These are phyloP conservation scores for Chalciporus pseudorubinellus DNA, from an alignment of 768 basidiomycete genomes.

Conservation along the genomic window DNA sequence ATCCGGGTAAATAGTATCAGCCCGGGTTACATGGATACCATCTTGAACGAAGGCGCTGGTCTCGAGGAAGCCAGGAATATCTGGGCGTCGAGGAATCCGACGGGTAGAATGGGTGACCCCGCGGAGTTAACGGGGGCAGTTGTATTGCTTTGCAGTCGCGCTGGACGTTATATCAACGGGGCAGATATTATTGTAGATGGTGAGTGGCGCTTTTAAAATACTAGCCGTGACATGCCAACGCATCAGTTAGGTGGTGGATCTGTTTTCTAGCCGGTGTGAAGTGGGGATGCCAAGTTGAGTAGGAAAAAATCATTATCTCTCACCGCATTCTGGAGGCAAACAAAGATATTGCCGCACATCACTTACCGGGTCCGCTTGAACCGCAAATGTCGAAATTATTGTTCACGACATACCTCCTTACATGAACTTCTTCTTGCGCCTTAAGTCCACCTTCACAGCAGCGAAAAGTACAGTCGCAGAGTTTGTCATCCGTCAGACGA, in stretches of 20 bases:
- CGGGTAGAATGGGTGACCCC: slow-evolving; percentile 44
- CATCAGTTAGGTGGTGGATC: slow-evolving; percentile 18
- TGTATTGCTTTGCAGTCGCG: slow-evolving; percentile 41
- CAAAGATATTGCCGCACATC: background rate
- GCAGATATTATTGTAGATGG: slow-evolving; percentile 43
- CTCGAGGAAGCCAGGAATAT: slow-evolving; percentile 32
- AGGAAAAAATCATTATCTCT: background rate
- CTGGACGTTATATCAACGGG: slow-evolving; percentile 44
- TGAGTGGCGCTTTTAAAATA: slow-evolving; percentile 17
- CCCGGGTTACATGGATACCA: slow-evolving; percentile 45
- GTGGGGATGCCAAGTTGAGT: background rate
- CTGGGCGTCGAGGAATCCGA: slow-evolving; percentile 41
- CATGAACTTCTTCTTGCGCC: background rate
- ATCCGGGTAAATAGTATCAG: slow-evolving; percentile 44
- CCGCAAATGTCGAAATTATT: background rate
- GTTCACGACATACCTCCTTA: background rate
- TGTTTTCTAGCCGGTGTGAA: slow-evolving; percentile 14
- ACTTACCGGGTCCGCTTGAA: background rate
- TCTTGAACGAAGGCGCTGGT: slow-evolving; percentile 37
- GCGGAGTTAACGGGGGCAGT: slow-evolving; percentile 39
- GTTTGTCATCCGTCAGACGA: background rate
- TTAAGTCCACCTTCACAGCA: background rate
- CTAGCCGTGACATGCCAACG: background rate
- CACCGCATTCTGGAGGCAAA: background rate
- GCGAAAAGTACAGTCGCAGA: background rate